These are phyloP conservation scores for Penicillium sclerotiorum DNA, from an alignment of 2,329 filamentous ascomycete species.

Conservation along the genomic window DNA sequence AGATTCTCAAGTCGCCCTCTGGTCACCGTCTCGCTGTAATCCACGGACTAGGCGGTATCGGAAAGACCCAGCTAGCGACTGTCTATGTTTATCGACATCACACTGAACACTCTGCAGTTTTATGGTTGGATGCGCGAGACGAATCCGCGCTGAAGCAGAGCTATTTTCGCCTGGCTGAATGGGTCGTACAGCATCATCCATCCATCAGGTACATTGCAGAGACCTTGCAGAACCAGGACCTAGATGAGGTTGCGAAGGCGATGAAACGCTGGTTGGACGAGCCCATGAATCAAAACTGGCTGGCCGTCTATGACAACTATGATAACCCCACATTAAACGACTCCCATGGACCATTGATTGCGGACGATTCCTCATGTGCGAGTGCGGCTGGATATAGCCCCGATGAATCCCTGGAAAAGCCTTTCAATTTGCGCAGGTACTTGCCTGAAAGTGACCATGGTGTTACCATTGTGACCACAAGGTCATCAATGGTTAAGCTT, in stretches of 20 bases:
- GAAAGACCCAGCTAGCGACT: background rate
- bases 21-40: background rate
- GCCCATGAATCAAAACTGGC: slow-evolving; percentile 7
- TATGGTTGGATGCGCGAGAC: background rate
- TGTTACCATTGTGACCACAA: slow-evolving; percentile 8
- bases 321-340: slow-evolving; percentile 8
- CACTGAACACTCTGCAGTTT: background rate
- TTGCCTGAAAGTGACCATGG: slow-evolving; percentile 9
- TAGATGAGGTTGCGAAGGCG: slow-evolving; percentile 2
- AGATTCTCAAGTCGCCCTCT: background rate
- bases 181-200: slow-evolving; percentile 6
- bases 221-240: background rate
- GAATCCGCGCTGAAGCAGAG: slow-evolving; percentile 10
- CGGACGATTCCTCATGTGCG: background rate
- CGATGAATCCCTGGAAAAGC: slow-evolving; percentile 1
- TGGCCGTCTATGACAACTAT: slow-evolving; percentile 14
- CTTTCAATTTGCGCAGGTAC: slow-evolving; percentile 8
- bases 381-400: background rate
- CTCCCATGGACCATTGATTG: background rate
- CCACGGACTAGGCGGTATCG: background rate
- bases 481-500: slow-evolving; percentile 7
- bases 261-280: slow-evolving; percentile 10
- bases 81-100: background rate
- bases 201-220: slow-evolving; percentile 2
- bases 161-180: slow-evolving; percentile 4